Base-by-base conservation (phyloP, 306 rosid genomes). In the Quercus variabilis region DNA sequence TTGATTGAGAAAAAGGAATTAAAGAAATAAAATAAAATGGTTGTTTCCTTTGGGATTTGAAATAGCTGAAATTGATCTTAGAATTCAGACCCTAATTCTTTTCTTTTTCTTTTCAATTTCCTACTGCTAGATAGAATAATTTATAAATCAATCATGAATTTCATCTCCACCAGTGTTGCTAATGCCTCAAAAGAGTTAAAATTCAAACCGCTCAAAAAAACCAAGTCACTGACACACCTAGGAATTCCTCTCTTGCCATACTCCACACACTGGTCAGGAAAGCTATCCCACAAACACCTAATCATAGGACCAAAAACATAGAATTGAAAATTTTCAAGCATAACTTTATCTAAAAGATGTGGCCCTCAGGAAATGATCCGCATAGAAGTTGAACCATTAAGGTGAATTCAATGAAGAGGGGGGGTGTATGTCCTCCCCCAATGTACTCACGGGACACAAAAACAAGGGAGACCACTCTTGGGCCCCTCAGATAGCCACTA, bases 401-500 rank as follows among this genome's bases (percentile, higher is more conserved):
- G 17, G 23, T 3, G 30, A 19, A 2, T 8, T 41, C 46, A 41
- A 55, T 51, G 18, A 12, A 6, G 55, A 2, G 28, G n/a, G 76
- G 28, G 62, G 62, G 6, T 26, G 7, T 1, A 5, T 17, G 73
- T 69, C 70, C 71, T 20, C 52, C 71, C 55, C 58, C 10, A 3
- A 25, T 30, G 33, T 49, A 35, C 64, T 54, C 33, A 77, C 65
- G 76, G 55, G 76, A 83, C 87, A 83, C 49, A 55, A 75, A n/a
- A 68, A 55, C 72, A 73, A 21, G 64, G 74, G 81, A 76, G 83
- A 52, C 80, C 83, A n/a, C 15, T 80, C 3, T 3, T 60, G 49
- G 81, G 76, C 55, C 78, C 81, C 64, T 62, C 26, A 25, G 80
- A 41, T 77, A 69, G 71, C 72, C 76, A 81, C 81, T 38, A 83